Evolutionary conservation across 768 basidiomycete genomes (phyloP).

Genomic region (Clathrus columnatus): DNA sequence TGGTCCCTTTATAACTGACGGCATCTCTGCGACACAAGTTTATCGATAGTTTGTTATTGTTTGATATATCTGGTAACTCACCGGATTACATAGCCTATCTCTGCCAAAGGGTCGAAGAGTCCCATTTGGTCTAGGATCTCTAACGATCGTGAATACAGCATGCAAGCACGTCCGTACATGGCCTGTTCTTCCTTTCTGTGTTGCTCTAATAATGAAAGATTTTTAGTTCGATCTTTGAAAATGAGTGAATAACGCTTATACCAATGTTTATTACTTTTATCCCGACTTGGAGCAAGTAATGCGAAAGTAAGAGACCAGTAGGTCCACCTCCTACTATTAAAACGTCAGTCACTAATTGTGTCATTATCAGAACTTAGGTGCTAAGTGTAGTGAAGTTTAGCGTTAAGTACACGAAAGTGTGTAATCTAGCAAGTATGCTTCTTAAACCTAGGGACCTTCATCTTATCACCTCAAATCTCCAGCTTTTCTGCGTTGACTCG

Average conservation of each 20-base stretch:
- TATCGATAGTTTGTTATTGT: not conserved
- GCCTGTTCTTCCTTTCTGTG: not conserved
- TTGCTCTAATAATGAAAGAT: not conserved
- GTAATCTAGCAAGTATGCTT: too few relatives aligned
- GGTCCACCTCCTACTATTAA: constrained; percentile 12
- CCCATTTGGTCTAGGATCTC: constrained; percentile 11
- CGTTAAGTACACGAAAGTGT: too few relatives aligned
- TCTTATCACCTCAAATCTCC: too few relatives aligned
- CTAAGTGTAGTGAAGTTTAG: too few relatives aligned
- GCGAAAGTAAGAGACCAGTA: not conserved
- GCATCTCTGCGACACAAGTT: not conserved
- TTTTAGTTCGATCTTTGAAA: not conserved
- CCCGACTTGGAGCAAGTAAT: not conserved
- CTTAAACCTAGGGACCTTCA: too few relatives aligned
- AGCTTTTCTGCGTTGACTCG: too few relatives aligned
- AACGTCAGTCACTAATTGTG: constrained; percentile 3
- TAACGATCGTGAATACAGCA: constrained; percentile 3
- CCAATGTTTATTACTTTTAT: constrained; percentile 2
- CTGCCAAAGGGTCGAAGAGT: not conserved
- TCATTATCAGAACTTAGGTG: not conserved
- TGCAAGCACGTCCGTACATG: constrained; percentile 11
- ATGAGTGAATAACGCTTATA: not conserved
- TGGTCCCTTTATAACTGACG: constrained; percentile 2
- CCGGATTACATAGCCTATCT: constrained; percentile 2
- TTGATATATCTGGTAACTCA: not conserved